Evolutionary conservation across 2,329 filamentous ascomycete genomes (phyloP).

Genomic region (Davidsoniella eucalypti): DNA sequence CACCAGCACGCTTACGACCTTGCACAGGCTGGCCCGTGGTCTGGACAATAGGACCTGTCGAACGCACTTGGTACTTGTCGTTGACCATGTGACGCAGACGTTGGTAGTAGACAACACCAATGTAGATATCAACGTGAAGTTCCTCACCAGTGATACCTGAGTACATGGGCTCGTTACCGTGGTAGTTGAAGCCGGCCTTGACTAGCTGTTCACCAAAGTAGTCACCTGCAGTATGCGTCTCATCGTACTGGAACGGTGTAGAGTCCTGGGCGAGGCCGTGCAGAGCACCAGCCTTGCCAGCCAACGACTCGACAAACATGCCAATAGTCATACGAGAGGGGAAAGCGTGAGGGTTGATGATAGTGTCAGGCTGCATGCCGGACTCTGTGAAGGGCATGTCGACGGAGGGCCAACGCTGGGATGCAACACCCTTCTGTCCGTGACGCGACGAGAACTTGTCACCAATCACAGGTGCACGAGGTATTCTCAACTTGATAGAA

Average conservation of each 20-base stretch:
- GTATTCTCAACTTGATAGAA: constrained; percentile 84
- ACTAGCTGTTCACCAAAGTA: constrained; percentile 93
- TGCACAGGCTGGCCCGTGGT: constrained; percentile 95
- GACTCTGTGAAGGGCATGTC: constrained; percentile 97
- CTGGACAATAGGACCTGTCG: constrained; percentile 78
- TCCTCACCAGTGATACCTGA: constrained; percentile 92
- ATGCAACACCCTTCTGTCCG: constrained; percentile 93
- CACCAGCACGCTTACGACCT: constrained; percentile 86
- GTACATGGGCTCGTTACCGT: constrained; percentile 98
- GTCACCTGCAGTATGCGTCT: constrained; percentile 79
- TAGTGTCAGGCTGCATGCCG: constrained; percentile 91
- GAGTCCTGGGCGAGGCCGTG: constrained; percentile 93
- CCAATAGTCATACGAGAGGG: constrained; percentile 99
- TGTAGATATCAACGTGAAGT: constrained; percentile 85
- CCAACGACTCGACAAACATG: constrained; percentile 96
- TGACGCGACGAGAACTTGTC: constrained; percentile 99
- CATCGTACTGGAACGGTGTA: constrained; percentile 88
- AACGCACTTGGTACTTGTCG: constrained; percentile 97
- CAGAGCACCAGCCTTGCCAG: constrained; percentile 83
- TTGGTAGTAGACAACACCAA: constrained; percentile 97
- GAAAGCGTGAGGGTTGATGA: constrained; percentile 99
- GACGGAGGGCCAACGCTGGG: constrained; percentile 82
- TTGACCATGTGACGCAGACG: constrained; percentile 98
- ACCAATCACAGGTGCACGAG: constrained; percentile 79
- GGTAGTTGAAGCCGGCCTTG: constrained; percentile 93